Base-by-base conservation (phyloP, 2,329 filamentous ascomycete genomes). In the Fusarium clavum region DNA sequence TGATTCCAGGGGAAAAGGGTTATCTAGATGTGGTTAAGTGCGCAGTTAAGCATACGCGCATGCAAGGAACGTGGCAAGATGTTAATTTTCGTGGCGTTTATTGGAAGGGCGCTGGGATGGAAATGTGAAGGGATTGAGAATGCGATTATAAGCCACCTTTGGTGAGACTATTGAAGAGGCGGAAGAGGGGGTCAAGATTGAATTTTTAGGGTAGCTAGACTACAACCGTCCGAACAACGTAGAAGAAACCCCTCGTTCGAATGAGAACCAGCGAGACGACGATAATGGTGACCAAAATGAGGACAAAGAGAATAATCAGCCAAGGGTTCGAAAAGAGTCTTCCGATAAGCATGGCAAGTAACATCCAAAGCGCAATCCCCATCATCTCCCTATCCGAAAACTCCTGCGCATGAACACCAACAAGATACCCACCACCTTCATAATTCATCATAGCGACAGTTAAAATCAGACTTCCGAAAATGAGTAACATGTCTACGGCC, bases 361-460 rank as follows among this genome's bases (percentile, higher is more conserved):
- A 12, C 46, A 67, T 61, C 71, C 71, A 73, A 4, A 70, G 57
- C 0, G 52, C 71, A 12, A 69, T 40, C 5, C 71, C 71, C 5
- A 73, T 67, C 65, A 73, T 72, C 34, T 59, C 57, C 12, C 29
- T 68, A 1, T 73, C 71, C 2, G 71, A 70, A 27, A 60, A 73
- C 5, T 73, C 59, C 4, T 25, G 22, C 3, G 32, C 61, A 1
- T 56, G 30, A 0, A 73, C 27, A 0, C n/a, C 25, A 3, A 57
- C 41, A 1, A 73, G 34, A 25, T 73, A 73, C 0, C 68, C 64
- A 1, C 71, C 71, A 4, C 66, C 68, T 18, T 73, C 71, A 10
- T 58, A 73, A 11, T 67, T 73, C 70, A 73, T 73, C 65, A 58
- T 56, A 0, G 66, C 59, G 14, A 73, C 67, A 3, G 65, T 73